Evolutionary conservation across 1,284 basidiomycete species (phyloP).

Genomic region (Tranzscheliella williamsii): DNA sequence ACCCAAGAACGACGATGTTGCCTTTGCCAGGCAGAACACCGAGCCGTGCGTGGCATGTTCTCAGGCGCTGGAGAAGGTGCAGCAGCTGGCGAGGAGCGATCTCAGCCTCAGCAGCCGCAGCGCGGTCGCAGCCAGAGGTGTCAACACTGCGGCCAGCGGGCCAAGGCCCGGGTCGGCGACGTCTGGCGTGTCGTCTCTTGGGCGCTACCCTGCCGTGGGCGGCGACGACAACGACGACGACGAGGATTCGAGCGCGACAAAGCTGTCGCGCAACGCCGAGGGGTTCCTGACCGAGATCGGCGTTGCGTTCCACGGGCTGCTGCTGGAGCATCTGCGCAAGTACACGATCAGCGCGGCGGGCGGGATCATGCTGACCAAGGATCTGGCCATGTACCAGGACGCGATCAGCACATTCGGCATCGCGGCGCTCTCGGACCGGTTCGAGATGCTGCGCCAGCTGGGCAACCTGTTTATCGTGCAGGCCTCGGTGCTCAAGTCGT

Average conservation of each 20-base stretch:
- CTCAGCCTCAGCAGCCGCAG: conserved; percentile 59
- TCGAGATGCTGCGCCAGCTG: conserved; percentile 96
- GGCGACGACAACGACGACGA: conserved; percentile 16
- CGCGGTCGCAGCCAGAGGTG: not conserved
- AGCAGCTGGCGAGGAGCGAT: conserved; percentile 73
- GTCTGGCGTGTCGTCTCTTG: not conserved
- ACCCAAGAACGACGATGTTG: conserved; percentile 80
- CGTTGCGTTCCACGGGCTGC: conserved; percentile 86
- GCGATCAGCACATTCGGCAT: conserved; percentile 79
- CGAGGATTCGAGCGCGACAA: conserved; percentile 2
- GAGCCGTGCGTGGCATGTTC: conserved; percentile 90
- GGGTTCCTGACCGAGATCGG: conserved; percentile 91
- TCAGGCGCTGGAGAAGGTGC: conserved; percentile 78
- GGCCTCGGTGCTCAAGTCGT: conserved; percentile 55
- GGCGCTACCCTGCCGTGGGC: not conserved
- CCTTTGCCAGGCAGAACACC: conserved; percentile 90
- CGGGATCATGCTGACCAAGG: conserved; percentile 96
- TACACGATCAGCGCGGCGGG: conserved; percentile 96
- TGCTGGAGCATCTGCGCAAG: conserved; percentile 92
- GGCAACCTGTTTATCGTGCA: conserved; percentile 79
- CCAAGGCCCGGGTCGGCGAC: not conserved
- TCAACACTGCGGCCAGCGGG: not conserved
- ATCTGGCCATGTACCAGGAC: conserved; percentile 96
- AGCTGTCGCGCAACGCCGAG: conserved; percentile 75
- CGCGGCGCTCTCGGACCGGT: conserved; percentile 84